A percentile compares a stretch with the other conserved stretches of the same genome.
Conservation (phyloP, 371 early-diverging fungal genomes). For the Dichotomocladium elegans region DNA sequence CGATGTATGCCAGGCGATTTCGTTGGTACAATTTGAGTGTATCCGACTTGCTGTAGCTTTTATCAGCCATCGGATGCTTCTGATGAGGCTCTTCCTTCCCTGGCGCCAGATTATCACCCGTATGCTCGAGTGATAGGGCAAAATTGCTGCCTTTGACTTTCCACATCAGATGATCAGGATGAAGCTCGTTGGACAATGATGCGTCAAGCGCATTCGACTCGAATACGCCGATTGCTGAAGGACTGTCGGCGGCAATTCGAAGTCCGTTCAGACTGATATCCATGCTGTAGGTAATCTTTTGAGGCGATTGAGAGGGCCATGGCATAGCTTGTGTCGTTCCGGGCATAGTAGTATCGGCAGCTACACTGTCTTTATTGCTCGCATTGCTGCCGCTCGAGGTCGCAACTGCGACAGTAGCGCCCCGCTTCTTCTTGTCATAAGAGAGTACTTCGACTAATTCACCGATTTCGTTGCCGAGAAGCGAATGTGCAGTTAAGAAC, state of each 20-base stretch:
- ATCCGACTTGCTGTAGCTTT: constrained; percentile 7
- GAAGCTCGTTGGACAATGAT: constrained; percentile 44
- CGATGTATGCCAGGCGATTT: constrained; percentile 67
- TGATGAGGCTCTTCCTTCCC: no score
- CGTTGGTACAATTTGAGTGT: constrained; percentile 20
- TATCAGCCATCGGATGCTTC: no score
- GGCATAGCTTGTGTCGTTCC: not conserved
- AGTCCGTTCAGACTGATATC: constrained; percentile 64
- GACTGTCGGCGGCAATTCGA: constrained; percentile 63
- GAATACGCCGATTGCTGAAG: constrained; percentile 61
- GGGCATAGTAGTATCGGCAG: not conserved
- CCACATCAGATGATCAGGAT: constrained; percentile 38
- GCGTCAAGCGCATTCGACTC: constrained; percentile 66
- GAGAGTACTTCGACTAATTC: constrained; percentile 71
- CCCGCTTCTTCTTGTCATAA: constrained; percentile 43
- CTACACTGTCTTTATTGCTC: not conserved
- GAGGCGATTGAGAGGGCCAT: no score
- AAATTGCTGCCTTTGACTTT: constrained; percentile 51
- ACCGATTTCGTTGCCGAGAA: constrained; percentile 74
- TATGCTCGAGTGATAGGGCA: constrained; percentile 60
- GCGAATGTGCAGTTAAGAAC: constrained; percentile 71
- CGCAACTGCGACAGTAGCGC: not conserved
- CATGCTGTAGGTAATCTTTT: constrained; percentile 47
- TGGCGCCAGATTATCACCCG: constrained; percentile 23
- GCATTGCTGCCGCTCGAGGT: no score